Conservation (phyloP, 2,329 filamentous ascomycete species). For the Ceratocystis papillata region DNA sequence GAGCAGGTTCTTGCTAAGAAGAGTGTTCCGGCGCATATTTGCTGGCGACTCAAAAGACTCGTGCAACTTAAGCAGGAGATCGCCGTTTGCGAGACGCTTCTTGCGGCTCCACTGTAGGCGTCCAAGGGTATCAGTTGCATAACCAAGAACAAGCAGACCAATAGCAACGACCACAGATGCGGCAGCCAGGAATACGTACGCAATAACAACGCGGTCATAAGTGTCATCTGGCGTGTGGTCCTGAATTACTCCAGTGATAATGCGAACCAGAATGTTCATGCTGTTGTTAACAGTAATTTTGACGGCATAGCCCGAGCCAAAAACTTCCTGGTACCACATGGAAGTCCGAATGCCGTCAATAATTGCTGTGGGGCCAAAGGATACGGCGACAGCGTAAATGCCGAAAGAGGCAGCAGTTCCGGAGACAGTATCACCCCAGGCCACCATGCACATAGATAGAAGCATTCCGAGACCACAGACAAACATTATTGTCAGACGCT, state of each 20-base stretch:
- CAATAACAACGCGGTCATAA: constrained; percentile 44
- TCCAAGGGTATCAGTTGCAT: constrained; percentile 35
- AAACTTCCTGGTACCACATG: constrained; percentile 50
- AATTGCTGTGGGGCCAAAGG: constrained; percentile 47
- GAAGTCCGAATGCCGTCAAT: constrained; percentile 51
- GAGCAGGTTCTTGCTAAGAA: constrained; percentile 38
- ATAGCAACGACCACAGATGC: constrained; percentile 39
- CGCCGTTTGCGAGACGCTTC: constrained; percentile 38
- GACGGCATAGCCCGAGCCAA: constrained; percentile 48
- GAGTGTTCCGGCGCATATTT: constrained; percentile 33
- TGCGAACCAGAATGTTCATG: constrained; percentile 50
- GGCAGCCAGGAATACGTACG: constrained; percentile 46
- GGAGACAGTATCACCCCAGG: constrained; percentile 38
- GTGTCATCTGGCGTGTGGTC: constrained; percentile 44
- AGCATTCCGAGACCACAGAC: constrained; percentile 42
- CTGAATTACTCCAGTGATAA: constrained; percentile 48
- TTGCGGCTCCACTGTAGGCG: constrained; percentile 49
- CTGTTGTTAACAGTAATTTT: constrained; percentile 54
- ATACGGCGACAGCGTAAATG: constrained; percentile 46
- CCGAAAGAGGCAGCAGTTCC: constrained; percentile 51
- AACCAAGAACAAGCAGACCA: constrained; percentile 34
- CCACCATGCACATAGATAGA: constrained; percentile 44
- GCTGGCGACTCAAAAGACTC: constrained; percentile 33
- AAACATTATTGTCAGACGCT: constrained; percentile 44
- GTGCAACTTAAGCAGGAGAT: constrained; percentile 36